Conservation (phyloP, 768 basidiomycete species). For the Saitozyma sp. region DNA sequence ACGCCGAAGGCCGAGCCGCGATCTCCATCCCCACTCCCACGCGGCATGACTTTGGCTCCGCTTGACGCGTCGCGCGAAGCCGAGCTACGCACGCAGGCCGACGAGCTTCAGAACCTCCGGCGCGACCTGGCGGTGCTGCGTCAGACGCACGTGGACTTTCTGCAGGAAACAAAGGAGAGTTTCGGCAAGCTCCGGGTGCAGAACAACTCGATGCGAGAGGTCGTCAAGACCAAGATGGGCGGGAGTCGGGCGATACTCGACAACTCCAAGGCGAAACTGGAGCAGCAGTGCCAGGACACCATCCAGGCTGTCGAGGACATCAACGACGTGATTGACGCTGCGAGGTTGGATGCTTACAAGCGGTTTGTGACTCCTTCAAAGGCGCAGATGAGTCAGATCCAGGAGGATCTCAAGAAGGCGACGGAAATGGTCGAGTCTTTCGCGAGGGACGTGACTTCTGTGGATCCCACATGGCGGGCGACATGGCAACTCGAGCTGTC, state of each 20-base stretch:
- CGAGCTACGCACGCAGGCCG: constrained; percentile 87
- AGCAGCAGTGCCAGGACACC: constrained; percentile 80
- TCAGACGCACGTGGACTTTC: constrained; percentile 91
- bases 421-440: constrained; percentile 72
- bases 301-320: constrained; percentile 91
- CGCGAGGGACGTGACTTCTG: constrained; percentile 77
- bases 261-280: constrained; percentile 87
- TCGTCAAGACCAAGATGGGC: constrained; percentile 77
- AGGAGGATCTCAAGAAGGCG: constrained; percentile 68
- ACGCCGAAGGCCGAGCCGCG: constrained; percentile 10
- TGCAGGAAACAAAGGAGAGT: constrained; percentile 84
- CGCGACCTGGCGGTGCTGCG: constrained; percentile 91
- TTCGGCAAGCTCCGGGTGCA: constrained; percentile 75
- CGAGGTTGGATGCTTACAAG: constrained; percentile 89
- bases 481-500: constrained; percentile 96
- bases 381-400: constrained; percentile 67
- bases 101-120: constrained; percentile 90
- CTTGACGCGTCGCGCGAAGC: constrained; percentile 50
- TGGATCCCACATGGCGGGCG: constrained; percentile 97
- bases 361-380: constrained; percentile 81
- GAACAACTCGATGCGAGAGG: constrained; percentile 81
- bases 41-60: neutral
- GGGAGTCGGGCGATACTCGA: constrained; percentile 86
- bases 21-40: constrained; percentile 11
- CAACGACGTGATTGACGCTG: constrained; percentile 81